Conservation (phyloP, 148 eudicot genomes). For the Silene conica region DNA sequence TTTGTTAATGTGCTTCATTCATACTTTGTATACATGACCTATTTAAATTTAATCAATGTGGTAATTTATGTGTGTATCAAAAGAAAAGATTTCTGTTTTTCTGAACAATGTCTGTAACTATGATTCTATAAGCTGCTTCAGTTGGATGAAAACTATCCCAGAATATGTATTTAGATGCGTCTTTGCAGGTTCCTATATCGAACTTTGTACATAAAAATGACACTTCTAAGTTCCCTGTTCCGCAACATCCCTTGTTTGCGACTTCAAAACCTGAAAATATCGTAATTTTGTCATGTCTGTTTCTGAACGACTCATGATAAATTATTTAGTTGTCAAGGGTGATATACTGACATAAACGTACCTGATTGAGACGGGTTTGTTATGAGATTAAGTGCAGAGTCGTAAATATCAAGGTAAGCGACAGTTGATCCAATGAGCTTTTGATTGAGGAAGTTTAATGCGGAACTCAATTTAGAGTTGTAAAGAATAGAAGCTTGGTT, state of each 20-base stretch:
- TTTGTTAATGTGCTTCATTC: background rate
- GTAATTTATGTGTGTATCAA: background rate
- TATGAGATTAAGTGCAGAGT: constrained; percentile 39
- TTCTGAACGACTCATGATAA: no score
- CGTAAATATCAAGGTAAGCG: constrained; percentile 43
- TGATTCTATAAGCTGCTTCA: constrained; percentile 43
- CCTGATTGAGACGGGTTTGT: constrained; percentile 46
- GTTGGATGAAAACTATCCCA: constrained; percentile 87
- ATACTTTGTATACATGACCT: background rate
- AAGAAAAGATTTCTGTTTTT: constrained; percentile 22
- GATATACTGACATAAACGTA: no score
- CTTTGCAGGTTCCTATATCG: constrained; percentile 31
- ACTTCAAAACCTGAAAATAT: constrained; percentile 10
- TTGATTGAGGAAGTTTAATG: constrained; percentile 31
- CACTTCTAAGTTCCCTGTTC: background rate
- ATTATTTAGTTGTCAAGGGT: no score
- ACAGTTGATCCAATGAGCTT: constrained; percentile 30
- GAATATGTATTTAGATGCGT: constrained; percentile 43
- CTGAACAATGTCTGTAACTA: constrained; percentile 35
- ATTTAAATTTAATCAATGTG: background rate
- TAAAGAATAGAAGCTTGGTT: constrained; percentile 44
- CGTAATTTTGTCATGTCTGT: no score
- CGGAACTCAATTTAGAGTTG: constrained; percentile 37
- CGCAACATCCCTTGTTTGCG: constrained; percentile 2
- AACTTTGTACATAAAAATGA: background rate